Base-by-base conservation (phyloP, 176 grass and related monocot species). In the Cenchrus americanus region DNA sequence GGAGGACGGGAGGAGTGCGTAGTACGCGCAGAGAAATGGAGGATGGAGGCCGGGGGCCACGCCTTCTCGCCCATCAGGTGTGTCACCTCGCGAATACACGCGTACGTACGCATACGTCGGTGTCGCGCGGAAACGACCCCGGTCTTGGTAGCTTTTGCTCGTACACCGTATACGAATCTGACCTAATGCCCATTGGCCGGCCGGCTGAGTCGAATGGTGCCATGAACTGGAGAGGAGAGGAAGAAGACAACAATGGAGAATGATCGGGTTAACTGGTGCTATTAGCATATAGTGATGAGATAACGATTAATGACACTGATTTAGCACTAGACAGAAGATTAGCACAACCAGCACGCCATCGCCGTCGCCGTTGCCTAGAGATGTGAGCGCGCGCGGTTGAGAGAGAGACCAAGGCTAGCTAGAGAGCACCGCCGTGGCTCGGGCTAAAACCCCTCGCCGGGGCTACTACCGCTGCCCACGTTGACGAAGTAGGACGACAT, bases 401-500 rank as follows among this genome's bases (percentile, higher is more conserved):
- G 22, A 32, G 59, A 18, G 46, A 14, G 53, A 6, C 26, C 37
- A 9, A 6, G 44, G 22, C 69, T 73, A 18, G 66, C 14, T 22
- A 44, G 43, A 44, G 43, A 44, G 34, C 34, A 4, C 34, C 34
- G 34, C 32, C 44, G 19, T 3, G 23, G 48, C 14, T n/a, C 32
- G 49, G 30, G 10, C 90, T 92, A 92, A 77, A 94, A 97, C 44
- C 92, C 88, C 61, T 92, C 91, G 49, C 82, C 69, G 78, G 86
- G 83, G 44, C 94, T 97, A 24, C 77, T 69, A 51, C 86, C 92
- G 14, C 82, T 67, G 60, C 85, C 76, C 7, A 84, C 63, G 47
- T 97, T 76, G 55, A 95, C 72, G 48, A 91, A 95, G 85, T 94
- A 89, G 19, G 82, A 94, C 54, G 90, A 78, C 89, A 92, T 78